Evolutionary conservation across 106 monocot genomes (phyloP).

Genomic region (Acorus calamus): DNA sequence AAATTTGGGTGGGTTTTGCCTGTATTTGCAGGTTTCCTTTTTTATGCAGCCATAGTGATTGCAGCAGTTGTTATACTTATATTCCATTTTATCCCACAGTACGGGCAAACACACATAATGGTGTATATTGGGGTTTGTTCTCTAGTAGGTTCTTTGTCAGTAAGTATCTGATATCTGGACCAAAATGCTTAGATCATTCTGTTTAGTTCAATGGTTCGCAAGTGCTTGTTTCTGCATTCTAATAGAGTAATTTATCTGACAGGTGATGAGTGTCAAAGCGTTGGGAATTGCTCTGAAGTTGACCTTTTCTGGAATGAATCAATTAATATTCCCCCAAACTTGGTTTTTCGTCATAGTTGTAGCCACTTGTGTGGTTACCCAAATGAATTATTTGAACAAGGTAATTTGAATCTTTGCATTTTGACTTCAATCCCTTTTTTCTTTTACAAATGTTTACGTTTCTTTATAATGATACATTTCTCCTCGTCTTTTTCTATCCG

Average conservation of each 20-base stretch:
- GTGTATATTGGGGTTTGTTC: conserved; percentile 85
- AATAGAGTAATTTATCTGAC: background rate
- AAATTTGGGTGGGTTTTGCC: too few relatives aligned
- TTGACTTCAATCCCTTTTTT: too few relatives aligned
- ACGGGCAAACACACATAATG: conserved; percentile 85
- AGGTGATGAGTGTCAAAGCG: conserved; percentile 70
- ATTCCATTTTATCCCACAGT: conserved; percentile 49
- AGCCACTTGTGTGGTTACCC: conserved; percentile 31
- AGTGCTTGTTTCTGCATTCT: conserved; percentile 6
- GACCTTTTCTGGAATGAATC: conserved; percentile 57
- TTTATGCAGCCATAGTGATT: conserved; percentile 50
- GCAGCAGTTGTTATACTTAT: conserved; percentile 50
- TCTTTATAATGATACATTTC: too few relatives aligned
- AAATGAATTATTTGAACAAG: conserved; percentile 64
- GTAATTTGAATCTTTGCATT: conserved; percentile 8
- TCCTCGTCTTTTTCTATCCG: too few relatives aligned
- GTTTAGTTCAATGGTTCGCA: background rate
- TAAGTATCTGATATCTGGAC: conserved; percentile 18
- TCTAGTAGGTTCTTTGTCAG: conserved; percentile 80
- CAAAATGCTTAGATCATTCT: too few relatives aligned
- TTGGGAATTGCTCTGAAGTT: conserved; percentile 62
- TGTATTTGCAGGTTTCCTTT: conserved; percentile 50
- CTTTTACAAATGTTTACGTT: too few relatives aligned
- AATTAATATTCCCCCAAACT: conserved; percentile 53
- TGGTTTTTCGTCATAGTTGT: conserved; percentile 43